Conservation (phyloP, 2,329 filamentous ascomycete species). For the Stromatinia cepivora region DNA sequence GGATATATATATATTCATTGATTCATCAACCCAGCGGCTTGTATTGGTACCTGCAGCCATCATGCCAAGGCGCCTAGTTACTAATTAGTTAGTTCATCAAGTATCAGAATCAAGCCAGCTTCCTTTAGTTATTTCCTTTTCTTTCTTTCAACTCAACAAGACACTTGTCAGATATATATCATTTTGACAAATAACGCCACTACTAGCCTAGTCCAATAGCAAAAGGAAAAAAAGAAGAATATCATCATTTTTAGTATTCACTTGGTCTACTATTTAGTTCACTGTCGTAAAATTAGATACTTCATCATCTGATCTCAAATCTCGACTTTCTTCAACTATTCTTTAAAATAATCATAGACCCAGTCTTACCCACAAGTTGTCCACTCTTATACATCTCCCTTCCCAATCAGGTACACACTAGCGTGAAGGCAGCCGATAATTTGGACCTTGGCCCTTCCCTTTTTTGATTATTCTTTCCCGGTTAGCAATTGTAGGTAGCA, state of each 20-base stretch:
- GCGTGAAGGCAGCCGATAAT: conserved; percentile 15
- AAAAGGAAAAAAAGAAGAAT: not conserved
- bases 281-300: not conserved
- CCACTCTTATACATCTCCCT: conserved; percentile 19
- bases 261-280: not conserved
- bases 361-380: not conserved
- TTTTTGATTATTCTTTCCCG: conserved; percentile 12
- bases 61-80: not conserved
- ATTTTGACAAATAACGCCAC: no score
- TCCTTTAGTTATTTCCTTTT: not conserved
- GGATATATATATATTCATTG: not conserved
- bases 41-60: not conserved
- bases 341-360: conserved; percentile 4
- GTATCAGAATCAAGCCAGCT: not conserved
- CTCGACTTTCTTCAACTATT: not conserved
- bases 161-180: no score
- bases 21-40: not conserved
- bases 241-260: not conserved
- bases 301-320: not conserved
- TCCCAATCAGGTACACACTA: conserved; percentile 16
- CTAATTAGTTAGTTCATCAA: not conserved
- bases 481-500: conserved; percentile 5
- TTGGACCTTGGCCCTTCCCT: conserved; percentile 8
- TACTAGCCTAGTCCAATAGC: no score
- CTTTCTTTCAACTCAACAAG: not conserved